A percentile compares a stretch with the other conserved stretches of the same genome.
phyloP scores from a whole-genome alignment of 2,329 filamentous ascomycete genomes.

The Blastomyces parvus region DNA sequence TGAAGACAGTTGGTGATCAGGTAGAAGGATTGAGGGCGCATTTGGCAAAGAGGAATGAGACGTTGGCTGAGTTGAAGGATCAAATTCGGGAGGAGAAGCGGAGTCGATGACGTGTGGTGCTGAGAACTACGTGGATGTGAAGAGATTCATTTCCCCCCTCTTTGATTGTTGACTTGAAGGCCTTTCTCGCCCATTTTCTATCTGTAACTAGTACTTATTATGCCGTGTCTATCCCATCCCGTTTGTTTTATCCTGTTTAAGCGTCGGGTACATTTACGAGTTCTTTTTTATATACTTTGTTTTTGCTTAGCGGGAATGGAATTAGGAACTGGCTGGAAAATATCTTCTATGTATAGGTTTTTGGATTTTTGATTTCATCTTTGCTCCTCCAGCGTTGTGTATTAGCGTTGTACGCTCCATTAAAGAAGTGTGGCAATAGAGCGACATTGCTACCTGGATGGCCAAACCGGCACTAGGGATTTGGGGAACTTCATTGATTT shows the following conservation, averaged over 20 bases:
- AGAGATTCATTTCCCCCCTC: conserved; percentile 5
- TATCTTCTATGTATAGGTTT: neutral
- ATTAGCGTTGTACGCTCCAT: neutral
- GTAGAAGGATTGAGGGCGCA: conserved; percentile 83
- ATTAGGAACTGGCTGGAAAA: neutral
- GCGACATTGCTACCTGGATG: neutral
- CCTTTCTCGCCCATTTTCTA: conserved; percentile 11
- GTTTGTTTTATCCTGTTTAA: neutral
- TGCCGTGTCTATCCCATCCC: conserved; percentile 14
- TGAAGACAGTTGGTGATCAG: conserved; percentile 86
- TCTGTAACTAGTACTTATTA: conserved; percentile 4
- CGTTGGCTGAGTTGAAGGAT: conserved; percentile 63
- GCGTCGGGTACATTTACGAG: neutral
- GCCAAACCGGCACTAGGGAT: neutral
- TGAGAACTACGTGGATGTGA: conserved; percentile 3
- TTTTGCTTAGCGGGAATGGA: conserved; percentile 2
- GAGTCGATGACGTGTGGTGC: conserved; percentile 7
- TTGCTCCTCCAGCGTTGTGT: neutral
- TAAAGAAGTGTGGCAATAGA: neutral
- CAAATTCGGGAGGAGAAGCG: conserved; percentile 79
- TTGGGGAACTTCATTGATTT: neutral
- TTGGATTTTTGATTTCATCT: neutral
- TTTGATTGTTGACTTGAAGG: neutral
- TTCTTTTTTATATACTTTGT: neutral
- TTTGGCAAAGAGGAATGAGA: conserved; percentile 63